Conservation (phyloP, 2,329 filamentous ascomycete species). For the Phoma herbarum region DNA sequence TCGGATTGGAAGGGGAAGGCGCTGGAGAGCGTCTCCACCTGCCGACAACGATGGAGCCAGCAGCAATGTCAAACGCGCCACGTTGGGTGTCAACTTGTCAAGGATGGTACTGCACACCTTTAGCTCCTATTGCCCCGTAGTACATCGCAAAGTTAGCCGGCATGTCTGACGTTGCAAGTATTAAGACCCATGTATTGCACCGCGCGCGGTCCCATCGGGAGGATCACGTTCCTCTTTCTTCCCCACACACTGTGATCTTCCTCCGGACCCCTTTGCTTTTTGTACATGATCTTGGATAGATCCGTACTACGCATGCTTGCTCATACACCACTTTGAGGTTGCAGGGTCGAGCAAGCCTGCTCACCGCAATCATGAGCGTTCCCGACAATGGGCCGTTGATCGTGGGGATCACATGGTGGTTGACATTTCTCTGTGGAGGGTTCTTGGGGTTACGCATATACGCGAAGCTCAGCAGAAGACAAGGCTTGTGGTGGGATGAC, state of each 20-base stretch:
- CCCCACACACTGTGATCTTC: constrained; percentile 12
- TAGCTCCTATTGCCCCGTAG: constrained; percentile 7
- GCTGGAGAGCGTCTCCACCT: constrained; percentile 13
- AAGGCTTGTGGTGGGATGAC: constrained; percentile 44
- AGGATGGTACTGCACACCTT: constrained; percentile 7
- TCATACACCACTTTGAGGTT: not conserved
- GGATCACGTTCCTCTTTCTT: constrained; percentile 15
- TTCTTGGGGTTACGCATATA: constrained; percentile 40
- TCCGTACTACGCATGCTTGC: constrained; percentile 11
- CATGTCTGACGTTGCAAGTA: constrained; percentile 2
- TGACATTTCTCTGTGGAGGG: constrained; percentile 31
- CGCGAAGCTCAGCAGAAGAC: constrained; percentile 37
- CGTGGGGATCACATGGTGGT: constrained; percentile 37
- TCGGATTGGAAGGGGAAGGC: constrained; percentile 4
- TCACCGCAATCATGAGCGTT: constrained; percentile 14
- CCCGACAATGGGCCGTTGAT: constrained; percentile 38
- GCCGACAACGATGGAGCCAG: constrained; percentile 18
- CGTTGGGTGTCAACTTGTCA: constrained; percentile 20
- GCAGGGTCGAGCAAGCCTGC: constrained; percentile 7
- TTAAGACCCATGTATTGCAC: constrained; percentile 18
- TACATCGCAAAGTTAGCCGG: not conserved
- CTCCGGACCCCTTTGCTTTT: constrained; percentile 5
- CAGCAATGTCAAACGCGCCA: constrained; percentile 15
- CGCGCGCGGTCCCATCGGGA: constrained; percentile 10
- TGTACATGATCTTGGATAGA: constrained; percentile 2